phyloP scores from a whole-genome alignment of 1,284 basidiomycete genomes.

The Phlebopus sp. region DNA sequence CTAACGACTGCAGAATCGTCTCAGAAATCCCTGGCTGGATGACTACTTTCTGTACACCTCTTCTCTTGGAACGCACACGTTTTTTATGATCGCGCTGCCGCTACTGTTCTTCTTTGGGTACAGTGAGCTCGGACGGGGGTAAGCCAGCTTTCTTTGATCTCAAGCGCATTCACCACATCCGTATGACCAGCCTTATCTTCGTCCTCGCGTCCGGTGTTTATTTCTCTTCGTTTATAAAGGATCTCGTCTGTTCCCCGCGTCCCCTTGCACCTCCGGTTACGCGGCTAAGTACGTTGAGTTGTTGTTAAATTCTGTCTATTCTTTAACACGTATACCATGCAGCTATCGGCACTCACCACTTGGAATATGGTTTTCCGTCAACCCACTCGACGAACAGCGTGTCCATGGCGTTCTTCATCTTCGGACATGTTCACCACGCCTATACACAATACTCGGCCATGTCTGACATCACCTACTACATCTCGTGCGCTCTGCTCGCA shows the following conservation, averaged over 20 bases:
- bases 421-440: constrained; percentile 52
- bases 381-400: constrained; percentile 93
- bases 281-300: constrained; percentile 65
- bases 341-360: constrained; percentile 84
- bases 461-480: constrained; percentile 43
- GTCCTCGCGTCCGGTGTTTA: constrained; percentile 84
- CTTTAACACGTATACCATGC: neutral
- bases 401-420: constrained; percentile 82
- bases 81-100: constrained; percentile 91
- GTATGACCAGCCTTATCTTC: constrained; percentile 57
- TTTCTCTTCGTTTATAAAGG: constrained; percentile 81
- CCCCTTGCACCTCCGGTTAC: constrained; percentile 91
- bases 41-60: constrained; percentile 90
- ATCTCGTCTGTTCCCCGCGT: constrained; percentile 87
- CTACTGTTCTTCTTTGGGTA: constrained; percentile 87
- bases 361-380: constrained; percentile 94
- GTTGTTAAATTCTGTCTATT: neutral
- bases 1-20: constrained; percentile 40
- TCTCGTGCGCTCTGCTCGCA: constrained; percentile 45
- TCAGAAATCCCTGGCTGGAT: constrained; percentile 76
- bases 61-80: constrained; percentile 88
- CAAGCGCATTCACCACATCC: neutral
- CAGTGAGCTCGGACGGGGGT: constrained; percentile 72
- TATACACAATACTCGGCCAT: constrained; percentile 35
- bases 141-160: constrained; percentile 25